Conservation (phyloP, 306 rosid species). For the Fagus sylvatica region DNA sequence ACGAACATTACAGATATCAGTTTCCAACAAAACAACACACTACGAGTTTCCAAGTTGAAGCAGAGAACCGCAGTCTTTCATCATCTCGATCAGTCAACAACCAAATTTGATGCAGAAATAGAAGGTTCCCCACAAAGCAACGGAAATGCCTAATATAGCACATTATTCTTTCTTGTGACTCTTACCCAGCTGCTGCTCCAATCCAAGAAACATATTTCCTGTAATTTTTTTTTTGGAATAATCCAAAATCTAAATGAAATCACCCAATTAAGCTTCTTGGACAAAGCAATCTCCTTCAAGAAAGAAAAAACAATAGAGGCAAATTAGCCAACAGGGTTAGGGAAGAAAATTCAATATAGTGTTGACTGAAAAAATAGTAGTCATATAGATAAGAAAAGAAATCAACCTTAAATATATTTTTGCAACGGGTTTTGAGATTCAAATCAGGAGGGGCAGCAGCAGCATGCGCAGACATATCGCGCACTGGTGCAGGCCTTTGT, state of each 20-base stretch:
- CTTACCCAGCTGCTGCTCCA: background rate
- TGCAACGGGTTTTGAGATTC: background rate
- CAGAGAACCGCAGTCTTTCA: background rate
- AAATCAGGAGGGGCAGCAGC: constrained; percentile 2
- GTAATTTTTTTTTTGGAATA: background rate
- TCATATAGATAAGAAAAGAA: background rate
- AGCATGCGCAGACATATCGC: constrained; percentile 11
- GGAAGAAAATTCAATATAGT: background rate
- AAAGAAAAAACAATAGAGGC: background rate
- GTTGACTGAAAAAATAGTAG: background rate
- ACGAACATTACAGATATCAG: background rate
- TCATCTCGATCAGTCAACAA: background rate
- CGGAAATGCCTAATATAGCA: background rate
- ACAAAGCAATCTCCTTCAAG: constrained; percentile 11
- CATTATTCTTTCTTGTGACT: constrained; percentile 11
- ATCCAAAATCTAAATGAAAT: background rate
- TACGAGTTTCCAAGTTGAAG: too few species aligned
- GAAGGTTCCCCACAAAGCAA: background rate
- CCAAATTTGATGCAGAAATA: background rate
- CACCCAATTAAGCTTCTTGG: constrained; percentile 7
- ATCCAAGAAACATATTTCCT: too few species aligned
- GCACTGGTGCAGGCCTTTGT: constrained; percentile 36
- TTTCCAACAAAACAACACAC: background rate
- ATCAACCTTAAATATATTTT: constrained; percentile 22
- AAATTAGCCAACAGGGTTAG: background rate